These are phyloP conservation scores for Petrea volubilis DNA, from an alignment of 257 asterid species.

Conservation along the genomic window DNA sequence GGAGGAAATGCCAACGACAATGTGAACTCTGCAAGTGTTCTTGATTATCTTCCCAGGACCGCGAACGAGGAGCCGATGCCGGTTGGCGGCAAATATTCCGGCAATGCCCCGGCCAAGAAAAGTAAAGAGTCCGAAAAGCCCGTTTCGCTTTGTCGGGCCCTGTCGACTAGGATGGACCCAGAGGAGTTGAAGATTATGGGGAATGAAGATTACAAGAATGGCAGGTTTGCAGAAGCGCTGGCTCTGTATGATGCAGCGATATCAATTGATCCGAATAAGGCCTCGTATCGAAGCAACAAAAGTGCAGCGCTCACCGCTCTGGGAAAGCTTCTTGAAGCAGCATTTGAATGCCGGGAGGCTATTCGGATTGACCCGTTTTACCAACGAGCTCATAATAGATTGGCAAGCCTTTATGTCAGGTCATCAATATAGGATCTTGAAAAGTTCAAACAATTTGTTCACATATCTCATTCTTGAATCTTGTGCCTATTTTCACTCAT, in stretches of 20 bases:
- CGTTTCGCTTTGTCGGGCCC: slow-evolving; percentile 71
- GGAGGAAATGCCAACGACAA: slow-evolving; percentile 21
- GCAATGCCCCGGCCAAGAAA: slow-evolving; percentile 55
- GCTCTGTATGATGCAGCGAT: slow-evolving; percentile 92
- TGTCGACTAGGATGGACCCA: slow-evolving; percentile 91
- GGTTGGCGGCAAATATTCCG: slow-evolving; percentile 35
- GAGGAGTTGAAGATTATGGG: slow-evolving; percentile 91
- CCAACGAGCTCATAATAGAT: slow-evolving; percentile 83
- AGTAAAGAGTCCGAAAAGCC: slow-evolving; percentile 44
- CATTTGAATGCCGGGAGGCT: slow-evolving; percentile 84
- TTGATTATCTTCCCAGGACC: slow-evolving; percentile 36
- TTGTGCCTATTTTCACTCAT: not conserved
- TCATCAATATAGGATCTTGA: slow-evolving; percentile 3
- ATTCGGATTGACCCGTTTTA: slow-evolving; percentile 69
- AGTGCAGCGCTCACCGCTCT: slow-evolving; percentile 92
- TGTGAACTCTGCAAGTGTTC: slow-evolving; percentile 21
- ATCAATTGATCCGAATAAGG: slow-evolving; percentile 85
- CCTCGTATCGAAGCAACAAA: slow-evolving; percentile 93
- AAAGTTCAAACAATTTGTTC: not conserved
- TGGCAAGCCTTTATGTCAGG: slow-evolving; percentile 75
- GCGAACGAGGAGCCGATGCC: slow-evolving; percentile 37
- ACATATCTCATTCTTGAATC: not conserved
- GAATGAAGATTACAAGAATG: slow-evolving; percentile 91
- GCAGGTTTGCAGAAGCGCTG: slow-evolving; percentile 89
- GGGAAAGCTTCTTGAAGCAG: slow-evolving; percentile 94